Evolutionary conservation across 805 yeast species (phyloP).

Genomic region (Isabelozyma gotoi): DNA sequence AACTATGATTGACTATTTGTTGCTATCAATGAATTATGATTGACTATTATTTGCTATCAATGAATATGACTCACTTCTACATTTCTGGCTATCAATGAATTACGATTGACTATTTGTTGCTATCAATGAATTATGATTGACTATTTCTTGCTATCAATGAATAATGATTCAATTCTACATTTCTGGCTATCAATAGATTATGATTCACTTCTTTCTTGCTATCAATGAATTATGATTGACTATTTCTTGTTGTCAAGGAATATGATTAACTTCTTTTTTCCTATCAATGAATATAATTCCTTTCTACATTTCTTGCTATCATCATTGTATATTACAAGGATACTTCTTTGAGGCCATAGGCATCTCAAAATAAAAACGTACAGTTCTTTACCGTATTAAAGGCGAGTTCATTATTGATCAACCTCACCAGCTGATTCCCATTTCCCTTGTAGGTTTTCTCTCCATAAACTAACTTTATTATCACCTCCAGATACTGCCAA

Average conservation of each 20-base stretch:
- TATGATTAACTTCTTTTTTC: background rate
- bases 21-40: too few relatives aligned
- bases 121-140: constrained; percentile 45
- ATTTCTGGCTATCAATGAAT: too few relatives aligned
- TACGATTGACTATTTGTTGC: constrained; percentile 29
- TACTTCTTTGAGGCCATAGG: too few relatives aligned
- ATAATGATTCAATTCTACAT: background rate
- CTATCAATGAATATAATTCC: too few relatives aligned
- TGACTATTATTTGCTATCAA: background rate
- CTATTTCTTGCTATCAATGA: too few relatives aligned
- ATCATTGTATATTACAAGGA: constrained; percentile 1
- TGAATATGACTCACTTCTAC: background rate
- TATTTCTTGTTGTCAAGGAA: too few relatives aligned
- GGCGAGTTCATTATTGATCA: constrained; percentile 59
- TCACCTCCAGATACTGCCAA: constrained; percentile 96
- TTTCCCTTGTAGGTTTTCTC: constrained; percentile 85
- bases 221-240: constrained; percentile 47
- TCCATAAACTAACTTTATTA: constrained; percentile 94
- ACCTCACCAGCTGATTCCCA: constrained; percentile 99
- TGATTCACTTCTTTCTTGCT: constrained; percentile 21
- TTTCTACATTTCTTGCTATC: too few relatives aligned
- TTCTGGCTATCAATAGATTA: too few relatives aligned
- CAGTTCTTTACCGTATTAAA: background rate
- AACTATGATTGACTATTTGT: background rate
- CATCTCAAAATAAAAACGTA: too few relatives aligned